Base-by-base conservation (phyloP, 495 filamentous ascomycete species). In the Lophiostoma macrostomum region DNA sequence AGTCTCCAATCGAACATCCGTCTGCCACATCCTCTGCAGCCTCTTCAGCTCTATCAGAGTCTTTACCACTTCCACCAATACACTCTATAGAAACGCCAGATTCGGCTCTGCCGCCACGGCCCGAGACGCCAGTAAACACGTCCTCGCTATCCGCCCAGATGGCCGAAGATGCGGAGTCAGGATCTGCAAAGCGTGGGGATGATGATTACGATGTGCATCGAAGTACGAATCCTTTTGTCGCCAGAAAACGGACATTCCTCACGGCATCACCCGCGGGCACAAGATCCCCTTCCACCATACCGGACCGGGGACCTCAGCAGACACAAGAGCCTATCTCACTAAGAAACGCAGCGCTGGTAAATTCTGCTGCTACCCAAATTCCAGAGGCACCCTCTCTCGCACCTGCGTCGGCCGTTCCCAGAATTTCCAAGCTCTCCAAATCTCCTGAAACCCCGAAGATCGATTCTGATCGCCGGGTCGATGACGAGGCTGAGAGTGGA, bases 271-370 rank as follows among this genome's bases (percentile, higher is more conserved):
- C 46, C 22, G 23, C 22, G 16, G 6, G 54, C 14, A 51, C 54
- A 24, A 12, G 54, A 20, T 58, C 54, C 1, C 54, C 54, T 8
- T 58, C 54, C 0, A 58, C 46, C 10, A 58, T 58, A 29, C 54
- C 54, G 2, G 54, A 58, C 39, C 54, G 40, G 6, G 20, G 39
- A n/a, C 46, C 47, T 11, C 30, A 6, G 12, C 45, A 16, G 3
- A n/a, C n/a, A n/a, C 45, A 35, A 19, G 30, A 29, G 19, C 47
- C 54, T 5, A 51, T 40, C 3, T 51, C 54, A 14, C 36, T 58
- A 4, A 14, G 47, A 11, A 38, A 23, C 0, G 28, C 25, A 18
- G 40, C 46, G 14, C 22, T 40, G 0, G 14, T 24, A 4, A 36
- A 25, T 22, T 18, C 19, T 22, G 28, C 31, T 18, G 23, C 5